phyloP scores from a whole-genome alignment of 192 early-diverging fungal genomes.

The Endogone sp. region DNA sequence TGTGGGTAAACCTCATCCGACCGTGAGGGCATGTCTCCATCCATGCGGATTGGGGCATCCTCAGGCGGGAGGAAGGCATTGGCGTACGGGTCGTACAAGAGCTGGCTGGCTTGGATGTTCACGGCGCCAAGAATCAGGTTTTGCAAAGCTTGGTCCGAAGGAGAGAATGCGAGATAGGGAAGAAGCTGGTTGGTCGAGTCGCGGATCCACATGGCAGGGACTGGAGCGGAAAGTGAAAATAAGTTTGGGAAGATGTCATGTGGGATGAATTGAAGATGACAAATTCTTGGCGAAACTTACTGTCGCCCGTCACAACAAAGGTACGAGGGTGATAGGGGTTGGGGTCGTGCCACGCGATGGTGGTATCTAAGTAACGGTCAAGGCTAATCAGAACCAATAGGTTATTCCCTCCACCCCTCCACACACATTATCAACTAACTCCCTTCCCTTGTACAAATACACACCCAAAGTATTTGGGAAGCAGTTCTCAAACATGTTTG shows the following conservation, averaged over 20 bases:
- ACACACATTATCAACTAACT: no score
- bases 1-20: constrained; percentile 40
- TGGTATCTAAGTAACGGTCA: constrained; percentile 47
- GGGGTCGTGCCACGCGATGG: constrained; percentile 49
- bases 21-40: constrained; percentile 49
- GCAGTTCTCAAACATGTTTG: constrained; percentile 53
- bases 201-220: constrained; percentile 71
- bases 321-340: constrained; percentile 38
- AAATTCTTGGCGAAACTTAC: constrained; percentile 24
- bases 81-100: constrained; percentile 44
- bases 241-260: no score
- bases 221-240: constrained; percentile 15
- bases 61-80: constrained; percentile 49
- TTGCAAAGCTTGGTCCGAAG: constrained; percentile 29
- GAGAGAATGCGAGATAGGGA: constrained; percentile 46
- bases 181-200: constrained; percentile 67
- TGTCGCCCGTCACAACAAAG: constrained; percentile 72
- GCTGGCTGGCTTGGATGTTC: constrained; percentile 44
- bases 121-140: constrained; percentile 53
- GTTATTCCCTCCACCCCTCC: neutral
- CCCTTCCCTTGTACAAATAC: neutral
- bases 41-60: neutral
- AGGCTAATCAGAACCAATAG: neutral
- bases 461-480: constrained; percentile 58
- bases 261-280: no score